Conservation (phyloP, 129 eudicot species). For the Pseudognaphalium luteoalbum region DNA sequence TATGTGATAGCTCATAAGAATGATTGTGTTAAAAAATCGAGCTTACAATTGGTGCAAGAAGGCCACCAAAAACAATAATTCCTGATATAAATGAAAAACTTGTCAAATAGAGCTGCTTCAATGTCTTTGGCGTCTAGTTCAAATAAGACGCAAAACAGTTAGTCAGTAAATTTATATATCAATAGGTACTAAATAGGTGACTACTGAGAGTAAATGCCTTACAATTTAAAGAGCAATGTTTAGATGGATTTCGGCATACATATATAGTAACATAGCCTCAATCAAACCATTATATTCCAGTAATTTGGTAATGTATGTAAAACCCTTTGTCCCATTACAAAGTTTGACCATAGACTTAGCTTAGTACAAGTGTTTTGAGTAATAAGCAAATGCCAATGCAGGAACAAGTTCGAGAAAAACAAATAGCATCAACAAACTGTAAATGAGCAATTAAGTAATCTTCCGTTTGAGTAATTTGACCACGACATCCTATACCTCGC, state of each 20-base stretch:
- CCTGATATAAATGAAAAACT: constrained; percentile 94
- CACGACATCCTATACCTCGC: background rate
- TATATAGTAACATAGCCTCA: background rate
- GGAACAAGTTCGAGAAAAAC: background rate
- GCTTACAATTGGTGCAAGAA: constrained; percentile 92
- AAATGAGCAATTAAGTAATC: background rate
- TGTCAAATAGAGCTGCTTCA: constrained; percentile 91
- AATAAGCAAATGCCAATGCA: background rate
- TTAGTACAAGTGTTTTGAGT: no score
- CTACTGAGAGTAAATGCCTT: background rate
- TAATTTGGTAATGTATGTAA: background rate
- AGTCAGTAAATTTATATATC: background rate
- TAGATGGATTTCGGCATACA: no score
- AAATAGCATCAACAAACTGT: no score
- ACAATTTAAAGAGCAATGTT: no score
- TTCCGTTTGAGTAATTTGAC: background rate
- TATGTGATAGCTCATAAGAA: constrained; percentile 3
- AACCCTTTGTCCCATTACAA: background rate
- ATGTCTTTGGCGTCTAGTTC: constrained; percentile 77
- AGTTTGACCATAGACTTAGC: background rate
- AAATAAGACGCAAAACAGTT: constrained; percentile 25
- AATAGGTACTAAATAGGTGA: background rate
- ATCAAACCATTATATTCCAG: background rate
- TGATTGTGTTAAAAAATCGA: constrained; percentile 15
- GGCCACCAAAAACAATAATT: constrained; percentile 89